Evolutionary conservation across 2,329 filamentous ascomycete species (phyloP).

Genomic region (Xylaria hypoxylon): DNA sequence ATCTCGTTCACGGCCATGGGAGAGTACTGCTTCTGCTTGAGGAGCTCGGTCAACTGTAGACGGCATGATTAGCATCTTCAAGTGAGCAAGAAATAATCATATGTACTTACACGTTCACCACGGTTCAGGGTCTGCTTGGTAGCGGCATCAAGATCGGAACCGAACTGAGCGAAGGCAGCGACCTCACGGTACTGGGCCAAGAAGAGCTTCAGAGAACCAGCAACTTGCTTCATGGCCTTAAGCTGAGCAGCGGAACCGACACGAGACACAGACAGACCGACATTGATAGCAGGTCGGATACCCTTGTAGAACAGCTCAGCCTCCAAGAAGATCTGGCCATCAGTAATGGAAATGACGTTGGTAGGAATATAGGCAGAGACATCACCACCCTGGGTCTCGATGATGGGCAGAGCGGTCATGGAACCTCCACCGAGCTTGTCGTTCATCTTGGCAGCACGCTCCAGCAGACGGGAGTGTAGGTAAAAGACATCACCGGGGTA

Average conservation of each 20-base stretch:
- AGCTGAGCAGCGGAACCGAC: conserved; percentile 99
- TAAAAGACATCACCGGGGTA: conserved; percentile 99
- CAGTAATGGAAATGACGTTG: conserved; percentile 99
- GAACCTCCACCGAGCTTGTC: conserved; percentile 94
- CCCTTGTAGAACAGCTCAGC: conserved; percentile 99
- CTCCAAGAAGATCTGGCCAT: conserved; percentile 99
- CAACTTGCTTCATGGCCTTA: conserved; percentile 99
- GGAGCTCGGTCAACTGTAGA: conserved; percentile 85
- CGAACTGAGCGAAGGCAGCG: conserved; percentile 99
- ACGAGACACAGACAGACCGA: conserved; percentile 99
- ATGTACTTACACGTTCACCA: conserved; percentile 90
- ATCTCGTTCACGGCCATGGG: conserved; percentile 99
- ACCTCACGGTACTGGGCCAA: conserved; percentile 99
- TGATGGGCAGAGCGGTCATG: conserved; percentile 95
- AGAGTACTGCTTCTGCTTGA: conserved; percentile 99
- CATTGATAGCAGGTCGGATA: conserved; percentile 99
- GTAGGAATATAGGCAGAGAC: conserved; percentile 99
- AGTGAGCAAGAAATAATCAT: conserved; percentile 12
- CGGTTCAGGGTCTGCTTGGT: conserved; percentile 98
- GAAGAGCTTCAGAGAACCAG: conserved; percentile 99
- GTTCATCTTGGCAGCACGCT: conserved; percentile 99
- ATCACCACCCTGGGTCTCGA: conserved; percentile 99
- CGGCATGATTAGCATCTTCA: conserved; percentile 36
- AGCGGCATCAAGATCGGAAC: conserved; percentile 98
- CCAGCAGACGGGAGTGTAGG: conserved; percentile 98